Evolutionary conservation across 2,329 filamentous ascomycete genomes (phyloP), one percentile per base, ranked within the genome.

Genomic region (Aspergillus bombycis): DNA sequence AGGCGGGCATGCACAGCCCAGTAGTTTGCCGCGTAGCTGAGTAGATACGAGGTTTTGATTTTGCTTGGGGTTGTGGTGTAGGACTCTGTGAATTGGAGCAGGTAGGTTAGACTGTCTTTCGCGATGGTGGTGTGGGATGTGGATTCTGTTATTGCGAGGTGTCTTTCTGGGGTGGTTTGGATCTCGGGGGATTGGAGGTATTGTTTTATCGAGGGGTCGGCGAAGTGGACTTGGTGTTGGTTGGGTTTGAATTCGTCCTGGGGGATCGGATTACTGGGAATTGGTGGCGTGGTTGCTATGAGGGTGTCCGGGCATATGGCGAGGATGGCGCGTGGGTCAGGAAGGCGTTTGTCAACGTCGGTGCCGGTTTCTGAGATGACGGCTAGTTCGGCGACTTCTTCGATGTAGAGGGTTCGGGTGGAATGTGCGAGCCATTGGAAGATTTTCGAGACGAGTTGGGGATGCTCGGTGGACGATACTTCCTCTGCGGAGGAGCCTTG

Each of bases 401-500:
- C 57, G 23, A 60, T 41, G 23, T 54, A 60, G 4, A 60, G 36
- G 5, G 46, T 23, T 4, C 57, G 21, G 11, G 57, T 60, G 1
- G 57, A 52, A 7, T 19, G 16, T 45, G 57, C 57, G 26, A 60
- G 46, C 57, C 57, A 60, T 53, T 60, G 57, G 41, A 60, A 3
- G 32, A 38, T 12, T 28, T 30, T 60, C 9, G 32, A 53, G 6
- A 53, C 34, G 21, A 60, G 46, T 2, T 38, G 2, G 6, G 23
- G 53, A 23, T 11, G n/a, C n/a, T 54, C 46, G 9, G 30, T 21
- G 34, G 52, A 32, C 2, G 26, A 52, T 46, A 85, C 90, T 80
- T 84, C 94, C 92, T 96, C 79, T 98, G 95, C 81, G 97, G 92
- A 75, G 23, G 30, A 23, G 23, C 16, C 21, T 23, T 32, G 46